Evolutionary conservation across 176 grass and related monocot genomes (phyloP).

Genomic region (Cocos nucifera): DNA sequence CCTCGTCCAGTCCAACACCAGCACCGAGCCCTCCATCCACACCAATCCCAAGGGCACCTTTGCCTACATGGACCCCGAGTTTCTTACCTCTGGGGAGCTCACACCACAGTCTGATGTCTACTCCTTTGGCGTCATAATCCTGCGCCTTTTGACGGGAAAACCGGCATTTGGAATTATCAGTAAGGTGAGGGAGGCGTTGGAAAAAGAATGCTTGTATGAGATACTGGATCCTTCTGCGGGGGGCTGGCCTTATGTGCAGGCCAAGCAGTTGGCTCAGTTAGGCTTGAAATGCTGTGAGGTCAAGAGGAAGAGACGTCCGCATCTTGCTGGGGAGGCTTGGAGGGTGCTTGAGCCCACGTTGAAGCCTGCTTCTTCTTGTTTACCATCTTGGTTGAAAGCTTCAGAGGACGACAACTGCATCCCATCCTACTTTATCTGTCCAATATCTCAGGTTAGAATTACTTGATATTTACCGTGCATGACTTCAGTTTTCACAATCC

Average conservation of each 20-base stretch:
- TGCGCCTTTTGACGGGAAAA: conserved; percentile 60
- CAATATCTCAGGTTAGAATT: conserved; percentile 30
- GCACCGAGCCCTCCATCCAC: conserved; percentile 41
- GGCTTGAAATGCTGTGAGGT: conserved; percentile 44
- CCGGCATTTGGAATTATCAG: conserved; percentile 29
- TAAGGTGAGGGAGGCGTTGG: conserved; percentile 35
- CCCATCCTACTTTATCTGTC: conserved; percentile 49
- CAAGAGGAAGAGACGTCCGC: conserved; percentile 40
- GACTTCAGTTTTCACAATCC: too few species aligned
- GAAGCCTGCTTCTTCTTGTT: conserved; percentile 20
- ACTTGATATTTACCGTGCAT: too few species aligned
- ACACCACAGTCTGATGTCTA: conserved; percentile 62
- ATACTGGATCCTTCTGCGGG: conserved; percentile 47
- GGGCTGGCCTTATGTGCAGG: conserved; percentile 37
- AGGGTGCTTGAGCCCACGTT: conserved; percentile 37
- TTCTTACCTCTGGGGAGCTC: conserved; percentile 49
- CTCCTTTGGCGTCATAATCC: conserved; percentile 64
- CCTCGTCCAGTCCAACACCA: conserved; percentile 43
- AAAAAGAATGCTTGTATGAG: conserved; percentile 25
- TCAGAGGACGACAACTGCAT: too few species aligned
- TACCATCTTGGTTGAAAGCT: too few species aligned
- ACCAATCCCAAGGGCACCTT: conserved; percentile 55
- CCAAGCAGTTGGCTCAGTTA: conserved; percentile 33
- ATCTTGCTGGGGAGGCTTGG: conserved; percentile 47
- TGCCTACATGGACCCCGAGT: conserved; percentile 70